These are phyloP conservation scores for Xylariomycetidae sp. DNA, from an alignment of 2,329 filamentous ascomycete species.

Conservation along the genomic window DNA sequence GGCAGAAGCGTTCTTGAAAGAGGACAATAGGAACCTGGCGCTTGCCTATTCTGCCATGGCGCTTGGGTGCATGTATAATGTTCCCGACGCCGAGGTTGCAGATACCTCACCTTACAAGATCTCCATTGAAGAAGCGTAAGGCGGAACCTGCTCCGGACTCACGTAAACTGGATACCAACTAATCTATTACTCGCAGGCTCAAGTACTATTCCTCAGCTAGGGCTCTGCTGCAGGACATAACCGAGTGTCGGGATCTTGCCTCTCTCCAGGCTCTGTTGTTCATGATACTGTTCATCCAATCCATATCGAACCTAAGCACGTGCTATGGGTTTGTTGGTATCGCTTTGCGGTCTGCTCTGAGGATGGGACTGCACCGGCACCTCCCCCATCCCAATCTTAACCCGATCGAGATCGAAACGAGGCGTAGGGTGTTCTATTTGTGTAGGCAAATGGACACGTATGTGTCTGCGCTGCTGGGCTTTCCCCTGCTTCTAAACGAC, in stretches of 20 bases:
- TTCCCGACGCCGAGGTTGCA: conserved; percentile 15
- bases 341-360: conserved; percentile 66
- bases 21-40: conserved; percentile 53
- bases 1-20: conserved; percentile 45
- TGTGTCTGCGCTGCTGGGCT: conserved; percentile 60
- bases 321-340: conserved; percentile 79
- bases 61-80: conserved; percentile 53
- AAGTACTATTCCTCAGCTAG: conserved; percentile 69
- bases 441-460: conserved; percentile 67
- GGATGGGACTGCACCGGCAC: conserved; percentile 72
- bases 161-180: too few species aligned
- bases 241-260: conserved; percentile 65
- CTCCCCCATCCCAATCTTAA: conserved; percentile 58
- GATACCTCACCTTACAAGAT: conserved; percentile 27
- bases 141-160: too few species aligned
- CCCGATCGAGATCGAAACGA: conserved; percentile 57
- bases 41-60: conserved; percentile 55
- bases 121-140: conserved; percentile 50
- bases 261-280: conserved; percentile 72
- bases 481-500: conserved; percentile 55
- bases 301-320: conserved; percentile 69
- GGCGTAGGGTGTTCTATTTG: conserved; percentile 61
- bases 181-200: conserved; percentile 49
- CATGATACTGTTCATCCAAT: conserved; percentile 75
- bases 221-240: conserved; percentile 57